Evolutionary conservation across 1,139 yeast species (phyloP).

Genomic region (Yamadazyma triangularis): DNA sequence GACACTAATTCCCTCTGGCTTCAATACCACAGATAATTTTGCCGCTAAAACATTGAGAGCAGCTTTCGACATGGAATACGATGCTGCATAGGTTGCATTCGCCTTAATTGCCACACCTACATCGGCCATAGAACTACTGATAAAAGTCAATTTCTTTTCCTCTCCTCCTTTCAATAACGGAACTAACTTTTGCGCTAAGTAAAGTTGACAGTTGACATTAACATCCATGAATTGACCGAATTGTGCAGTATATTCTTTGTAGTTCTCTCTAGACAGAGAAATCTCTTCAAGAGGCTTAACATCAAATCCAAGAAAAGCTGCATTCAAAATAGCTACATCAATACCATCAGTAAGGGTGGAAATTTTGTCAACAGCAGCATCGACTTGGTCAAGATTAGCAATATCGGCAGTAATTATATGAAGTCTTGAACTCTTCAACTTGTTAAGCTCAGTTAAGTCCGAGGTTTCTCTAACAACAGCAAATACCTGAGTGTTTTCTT

Average conservation of each 20-base stretch:
- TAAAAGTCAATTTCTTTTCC: conserved; percentile 18
- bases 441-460: conserved; percentile 2
- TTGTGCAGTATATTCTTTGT: conserved; percentile 8
- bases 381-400: conserved; percentile 1
- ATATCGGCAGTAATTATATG: conserved; percentile 4
- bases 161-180: conserved; percentile 18
- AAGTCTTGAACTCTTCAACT: conserved; percentile 1
- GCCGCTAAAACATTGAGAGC: conserved; percentile 21
- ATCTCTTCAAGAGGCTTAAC: background rate
- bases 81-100: background rate
- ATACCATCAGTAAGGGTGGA: conserved; percentile 8
- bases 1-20: conserved; percentile 17
- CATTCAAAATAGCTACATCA: conserved; percentile 13
- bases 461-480: conserved; percentile 5
- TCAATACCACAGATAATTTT: conserved; percentile 16
- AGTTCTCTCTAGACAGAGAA: conserved; percentile 1
- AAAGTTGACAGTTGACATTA: conserved; percentile 28
- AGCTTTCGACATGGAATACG: conserved; percentile 21
- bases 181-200: conserved; percentile 18
- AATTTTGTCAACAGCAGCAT: conserved; percentile 8
- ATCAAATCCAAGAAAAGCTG: conserved; percentile 4
- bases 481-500: conserved; percentile 18
- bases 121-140: conserved; percentile 19
- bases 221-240: conserved; percentile 9
- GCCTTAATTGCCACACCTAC: conserved; percentile 5